Percentiles rank a stretch among this genome's conserved stretches.
Evolutionary conservation across 495 filamentous ascomycete species (phyloP).

Genomic region (Friedmanniomyces simplex): DNA sequence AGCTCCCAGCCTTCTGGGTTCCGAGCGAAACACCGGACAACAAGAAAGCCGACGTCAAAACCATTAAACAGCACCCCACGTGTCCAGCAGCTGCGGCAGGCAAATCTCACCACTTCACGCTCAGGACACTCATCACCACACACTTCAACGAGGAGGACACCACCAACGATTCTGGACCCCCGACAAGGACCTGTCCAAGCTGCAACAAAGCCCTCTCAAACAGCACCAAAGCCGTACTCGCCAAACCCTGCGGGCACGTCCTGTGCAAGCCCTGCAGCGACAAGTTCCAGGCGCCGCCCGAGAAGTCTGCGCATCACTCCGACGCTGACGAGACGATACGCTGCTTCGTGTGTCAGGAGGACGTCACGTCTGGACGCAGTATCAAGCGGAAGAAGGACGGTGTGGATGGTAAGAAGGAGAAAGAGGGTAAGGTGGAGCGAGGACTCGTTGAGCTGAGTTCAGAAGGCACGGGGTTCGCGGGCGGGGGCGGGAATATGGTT

Average conservation of each 20-base stretch:
- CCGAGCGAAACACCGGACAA: constrained; percentile 66
- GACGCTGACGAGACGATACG: constrained; percentile 35
- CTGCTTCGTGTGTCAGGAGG: constrained; percentile 84
- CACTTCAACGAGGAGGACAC: constrained; percentile 67
- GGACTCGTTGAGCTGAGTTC: constrained; percentile 76
- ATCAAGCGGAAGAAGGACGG: constrained; percentile 32
- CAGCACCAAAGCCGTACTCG: constrained; percentile 70
- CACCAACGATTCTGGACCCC: constrained; percentile 24
- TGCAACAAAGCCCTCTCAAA: constrained; percentile 82
- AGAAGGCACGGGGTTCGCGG: constrained; percentile 90
- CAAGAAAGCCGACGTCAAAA: constrained; percentile 40
- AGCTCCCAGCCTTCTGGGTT: constrained; percentile 90
- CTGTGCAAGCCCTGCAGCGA: constrained; percentile 79
- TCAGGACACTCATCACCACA: constrained; percentile 71
- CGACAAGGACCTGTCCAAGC: constrained; percentile 65
- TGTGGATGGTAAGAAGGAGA: constrained; percentile 27
- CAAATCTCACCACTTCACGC: constrained; percentile 63
- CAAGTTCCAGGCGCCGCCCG: constrained; percentile 70
- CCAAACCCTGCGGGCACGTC: constrained; percentile 90
- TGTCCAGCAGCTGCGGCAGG: constrained; percentile 70
- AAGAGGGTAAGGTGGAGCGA: constrained; percentile 40
- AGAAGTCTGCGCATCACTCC: constrained; percentile 48
- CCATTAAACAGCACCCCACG: constrained; percentile 49
- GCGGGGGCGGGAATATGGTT: constrained; percentile 69
- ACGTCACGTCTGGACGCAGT: constrained; percentile 45